Conservation (phyloP, 106 monocot species). For the Dendrobium catenatum region DNA sequence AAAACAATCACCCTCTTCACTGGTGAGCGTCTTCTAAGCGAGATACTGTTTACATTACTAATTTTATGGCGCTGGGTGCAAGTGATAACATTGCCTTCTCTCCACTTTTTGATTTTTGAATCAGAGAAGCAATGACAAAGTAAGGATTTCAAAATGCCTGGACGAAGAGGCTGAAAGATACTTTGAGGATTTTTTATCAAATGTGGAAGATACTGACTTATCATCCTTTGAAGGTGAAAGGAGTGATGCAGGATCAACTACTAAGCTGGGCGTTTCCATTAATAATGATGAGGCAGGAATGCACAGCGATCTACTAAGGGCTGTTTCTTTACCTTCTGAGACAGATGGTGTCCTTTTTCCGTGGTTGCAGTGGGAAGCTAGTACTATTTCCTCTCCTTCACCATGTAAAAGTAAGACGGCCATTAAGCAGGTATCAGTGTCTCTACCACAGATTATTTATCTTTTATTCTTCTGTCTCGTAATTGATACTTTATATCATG, state of each 20-base stretch:
- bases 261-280: constrained; percentile 17
- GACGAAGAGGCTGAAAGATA: constrained; percentile 89
- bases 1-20: constrained; percentile 40
- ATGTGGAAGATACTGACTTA: constrained; percentile 93
- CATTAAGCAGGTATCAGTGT: too few relatives aligned
- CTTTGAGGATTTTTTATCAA: constrained; percentile 88
- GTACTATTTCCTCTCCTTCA: constrained; percentile 34
- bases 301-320: constrained; percentile 8
- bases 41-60: neutral
- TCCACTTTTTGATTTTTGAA: neutral
- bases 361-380: constrained; percentile 97
- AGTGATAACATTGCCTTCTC: neutral
- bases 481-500: neutral
- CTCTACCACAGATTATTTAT: too few relatives aligned
- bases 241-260: constrained; percentile 72
- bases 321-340: constrained; percentile 26
- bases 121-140: constrained; percentile 67
- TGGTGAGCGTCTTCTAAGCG: constrained; percentile 27
- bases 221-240: constrained; percentile 96
- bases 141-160: constrained; percentile 58
- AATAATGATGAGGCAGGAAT: constrained; percentile 13
- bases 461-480: too few relatives aligned
- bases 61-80: neutral
- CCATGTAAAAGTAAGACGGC: constrained; percentile 32
- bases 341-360: constrained; percentile 82